Conservation (phyloP, 306 rosid genomes). For the Fagus crenata region DNA sequence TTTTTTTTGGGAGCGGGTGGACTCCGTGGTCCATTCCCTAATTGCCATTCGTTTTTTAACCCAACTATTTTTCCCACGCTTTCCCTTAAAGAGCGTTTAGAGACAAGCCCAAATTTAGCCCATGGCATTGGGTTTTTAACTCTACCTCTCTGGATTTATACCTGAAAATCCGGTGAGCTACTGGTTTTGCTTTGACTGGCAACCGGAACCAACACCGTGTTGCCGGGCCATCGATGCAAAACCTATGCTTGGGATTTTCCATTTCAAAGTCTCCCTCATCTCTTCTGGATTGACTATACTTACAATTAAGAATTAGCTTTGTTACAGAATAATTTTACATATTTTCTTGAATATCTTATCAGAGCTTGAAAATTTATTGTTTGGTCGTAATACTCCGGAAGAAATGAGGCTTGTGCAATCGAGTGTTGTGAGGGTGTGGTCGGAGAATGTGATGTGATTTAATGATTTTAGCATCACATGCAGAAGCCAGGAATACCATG, state of each 20-base stretch:
- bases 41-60: constrained; percentile 15
- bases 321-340: background rate
- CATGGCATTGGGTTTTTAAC: constrained; percentile 26
- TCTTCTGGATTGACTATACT: background rate
- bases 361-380: background rate
- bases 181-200: constrained; percentile 53
- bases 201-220: constrained; percentile 37
- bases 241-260: constrained; percentile 31
- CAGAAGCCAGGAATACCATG: constrained; percentile 2
- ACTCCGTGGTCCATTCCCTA: constrained; percentile 6
- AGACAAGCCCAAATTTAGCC: constrained; percentile 36
- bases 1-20: background rate
- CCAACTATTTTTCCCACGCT: constrained; percentile 56
- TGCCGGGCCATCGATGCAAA: constrained; percentile 35
- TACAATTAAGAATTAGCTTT: constrained; percentile 15
- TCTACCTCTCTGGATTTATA: constrained; percentile 25
- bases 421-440: constrained; percentile 9
- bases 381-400: background rate
- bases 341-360: background rate
- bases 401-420: background rate
- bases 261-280: constrained; percentile 26
- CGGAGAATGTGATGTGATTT: constrained; percentile 3
- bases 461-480: background rate
- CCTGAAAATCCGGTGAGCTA: constrained; percentile 29
- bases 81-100: constrained; percentile 40